Evolutionary conservation across 108 stramenopile species (phyloP), one percentile per base, ranked within the genome.

Genomic region (Skeletonema tropicum): DNA sequence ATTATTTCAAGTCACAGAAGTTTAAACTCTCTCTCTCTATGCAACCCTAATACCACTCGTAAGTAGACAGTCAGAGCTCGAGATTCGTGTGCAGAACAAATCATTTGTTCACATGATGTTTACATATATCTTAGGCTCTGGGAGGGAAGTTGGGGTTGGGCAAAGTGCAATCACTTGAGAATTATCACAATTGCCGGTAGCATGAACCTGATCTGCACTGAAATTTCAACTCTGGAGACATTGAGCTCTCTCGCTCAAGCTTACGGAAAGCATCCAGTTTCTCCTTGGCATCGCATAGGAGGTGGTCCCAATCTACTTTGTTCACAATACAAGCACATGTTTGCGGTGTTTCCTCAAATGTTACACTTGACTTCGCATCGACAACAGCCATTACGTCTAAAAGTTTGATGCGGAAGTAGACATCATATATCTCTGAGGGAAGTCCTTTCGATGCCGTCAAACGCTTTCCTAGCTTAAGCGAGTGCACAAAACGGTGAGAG

Each of bases 371-470:
- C 29, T 30, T 32, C 25, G 67, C 29, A 52, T 68, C 60, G 6
- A 74, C 74, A 42, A 66, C 57, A 4, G 32, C 39, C 67, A 76
- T 76, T 55, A 57, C 75, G n/a, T 76, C 75, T 10, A 76, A 6
- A 35, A 75, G 66, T 10, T 60, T 36, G 12, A 57, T 62, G 42
- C 60, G 66, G 32, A 75, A 75, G 57, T 75, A 75, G 21, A 75
- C 25, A 32, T 75, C 66, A 61, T 29, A 61, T 4, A 75, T 60
- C 29, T 45, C 46, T 4, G 25, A 1, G 13, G 75, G 75, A 19
- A 76, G 23, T 15, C 60, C 23, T 25, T 68, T 7, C 1, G 67
- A 68, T 6, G 48, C 67, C 3, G 75, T 25, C 7, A 46, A 33
- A 3, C 67, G 60, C 19, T 76, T 65, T 74, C 65, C 75, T 13